These are phyloP conservation scores for Tricholoma flavovirens DNA, from an alignment of 768 basidiomycete genomes.

Conservation along the genomic window DNA sequence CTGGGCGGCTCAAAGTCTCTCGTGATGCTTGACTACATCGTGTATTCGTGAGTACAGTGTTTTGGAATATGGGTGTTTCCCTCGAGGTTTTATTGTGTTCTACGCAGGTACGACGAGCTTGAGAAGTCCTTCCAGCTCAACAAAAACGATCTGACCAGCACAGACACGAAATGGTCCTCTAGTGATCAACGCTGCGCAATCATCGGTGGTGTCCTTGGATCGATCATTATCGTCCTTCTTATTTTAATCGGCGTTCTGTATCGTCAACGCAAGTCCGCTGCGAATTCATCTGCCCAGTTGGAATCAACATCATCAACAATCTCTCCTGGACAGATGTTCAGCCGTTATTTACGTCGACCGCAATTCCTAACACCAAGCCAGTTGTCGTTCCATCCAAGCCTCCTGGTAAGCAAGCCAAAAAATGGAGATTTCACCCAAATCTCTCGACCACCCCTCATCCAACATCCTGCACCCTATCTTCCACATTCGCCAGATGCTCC, in stretches of 20 bases:
- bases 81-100: background rate
- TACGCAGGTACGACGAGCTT: constrained; percentile 12
- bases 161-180: background rate
- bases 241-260: constrained; percentile 17
- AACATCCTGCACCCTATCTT: background rate
- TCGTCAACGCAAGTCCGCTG: constrained; percentile 14
- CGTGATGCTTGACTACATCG: constrained; percentile 32
- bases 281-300: background rate
- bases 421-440: constrained; percentile 1
- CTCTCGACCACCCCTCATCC: constrained; percentile 1
- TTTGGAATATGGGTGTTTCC: background rate
- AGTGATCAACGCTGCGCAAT: constrained; percentile 14
- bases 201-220: constrained; percentile 25
- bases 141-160: background rate
- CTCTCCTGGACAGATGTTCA: background rate
- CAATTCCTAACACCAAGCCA: constrained; percentile 3
- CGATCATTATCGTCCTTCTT: constrained; percentile 19
- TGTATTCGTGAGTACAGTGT: constrained; percentile 29
- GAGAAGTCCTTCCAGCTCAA: background rate
- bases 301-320: background rate
- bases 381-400: constrained; percentile 25
- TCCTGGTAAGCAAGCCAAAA: constrained; percentile 18
- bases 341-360: constrained; percentile 1
- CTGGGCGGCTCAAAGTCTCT: constrained; percentile 22
- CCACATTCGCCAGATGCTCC: background rate